These are phyloP conservation scores for Fraxinus velutina DNA, from an alignment of 305 asterid genomes.

Conservation along the genomic window DNA sequence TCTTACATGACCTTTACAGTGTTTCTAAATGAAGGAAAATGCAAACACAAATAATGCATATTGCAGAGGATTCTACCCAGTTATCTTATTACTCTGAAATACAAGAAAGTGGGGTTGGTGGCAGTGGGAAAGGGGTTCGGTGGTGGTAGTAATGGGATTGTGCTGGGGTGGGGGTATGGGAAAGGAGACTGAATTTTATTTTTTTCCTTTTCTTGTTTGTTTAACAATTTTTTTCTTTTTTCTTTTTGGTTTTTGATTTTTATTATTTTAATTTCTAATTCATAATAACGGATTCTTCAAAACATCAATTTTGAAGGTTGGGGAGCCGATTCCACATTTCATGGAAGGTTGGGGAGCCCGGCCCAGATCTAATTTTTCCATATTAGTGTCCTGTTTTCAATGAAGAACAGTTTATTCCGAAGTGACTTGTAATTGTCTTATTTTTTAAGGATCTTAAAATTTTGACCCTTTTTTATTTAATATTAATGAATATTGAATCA, in stretches of 20 bases:
- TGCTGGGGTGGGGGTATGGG: not conserved
- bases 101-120: not conserved
- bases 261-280: not conserved
- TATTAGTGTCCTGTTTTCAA: not conserved
- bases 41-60: not conserved
- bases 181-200: not conserved
- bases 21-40: not conserved
- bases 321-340: not conserved
- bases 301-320: not conserved
- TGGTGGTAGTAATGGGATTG: not conserved
- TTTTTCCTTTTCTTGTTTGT: not conserved
- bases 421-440: constrained; percentile 2
- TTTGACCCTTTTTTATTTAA: not conserved
- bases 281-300: not conserved
- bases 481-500: constrained; percentile 5
- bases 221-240: not conserved
- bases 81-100: not conserved
- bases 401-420: not conserved
- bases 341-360: not conserved
- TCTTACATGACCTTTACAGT: not conserved
- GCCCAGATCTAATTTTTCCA: not conserved
- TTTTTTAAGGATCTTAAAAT: constrained; percentile 6
- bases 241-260: too few relatives aligned
- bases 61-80: not conserved
- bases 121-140: not conserved